Evolutionary conservation across 805 yeast species (phyloP).

Genomic region (Cyberlindnera mycetangii): DNA sequence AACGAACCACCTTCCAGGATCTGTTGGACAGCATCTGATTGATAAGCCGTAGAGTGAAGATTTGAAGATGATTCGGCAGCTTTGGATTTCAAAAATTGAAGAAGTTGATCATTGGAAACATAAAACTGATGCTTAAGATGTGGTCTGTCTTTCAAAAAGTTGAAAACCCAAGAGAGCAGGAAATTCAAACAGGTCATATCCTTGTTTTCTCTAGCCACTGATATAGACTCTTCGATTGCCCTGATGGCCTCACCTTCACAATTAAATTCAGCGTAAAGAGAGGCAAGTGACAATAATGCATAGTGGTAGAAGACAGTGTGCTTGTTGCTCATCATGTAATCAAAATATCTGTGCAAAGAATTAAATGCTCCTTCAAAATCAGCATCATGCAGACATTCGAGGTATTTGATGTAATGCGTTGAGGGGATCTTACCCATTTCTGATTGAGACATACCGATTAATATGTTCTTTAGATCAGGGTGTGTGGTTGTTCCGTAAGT

Average conservation of each 20-base stretch:
- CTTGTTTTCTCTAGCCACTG: conserved; percentile 82
- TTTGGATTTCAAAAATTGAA: conserved; percentile 46
- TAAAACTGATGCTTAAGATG: conserved; percentile 47
- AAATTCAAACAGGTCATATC: conserved; percentile 72
- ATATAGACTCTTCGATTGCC: conserved; percentile 82
- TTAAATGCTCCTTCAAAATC: conserved; percentile 57
- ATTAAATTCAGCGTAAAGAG: conserved; percentile 66
- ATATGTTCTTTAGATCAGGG: conserved; percentile 37
- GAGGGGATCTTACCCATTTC: conserved; percentile 43
- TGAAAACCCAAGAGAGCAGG: conserved; percentile 69
- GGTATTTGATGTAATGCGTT: conserved; percentile 54
- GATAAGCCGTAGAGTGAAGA: conserved; percentile 56
- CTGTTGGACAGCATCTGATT: conserved; percentile 57
- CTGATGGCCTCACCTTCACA: conserved; percentile 59
- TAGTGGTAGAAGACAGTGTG: conserved; percentile 69
- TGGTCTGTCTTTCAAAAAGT: conserved; percentile 69
- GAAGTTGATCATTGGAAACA: conserved; percentile 60
- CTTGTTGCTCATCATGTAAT: conserved; percentile 69
- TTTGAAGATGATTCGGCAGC: conserved; percentile 28
- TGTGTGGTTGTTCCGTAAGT: conserved; percentile 50
- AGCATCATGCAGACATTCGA: conserved; percentile 53
- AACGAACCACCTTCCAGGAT: conserved; percentile 51
- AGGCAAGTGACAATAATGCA: conserved; percentile 70
- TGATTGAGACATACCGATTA: conserved; percentile 45
- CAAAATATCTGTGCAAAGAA: conserved; percentile 62